phyloP scores from a whole-genome alignment of 345 rosid genomes.

The Salix suchowensis region DNA sequence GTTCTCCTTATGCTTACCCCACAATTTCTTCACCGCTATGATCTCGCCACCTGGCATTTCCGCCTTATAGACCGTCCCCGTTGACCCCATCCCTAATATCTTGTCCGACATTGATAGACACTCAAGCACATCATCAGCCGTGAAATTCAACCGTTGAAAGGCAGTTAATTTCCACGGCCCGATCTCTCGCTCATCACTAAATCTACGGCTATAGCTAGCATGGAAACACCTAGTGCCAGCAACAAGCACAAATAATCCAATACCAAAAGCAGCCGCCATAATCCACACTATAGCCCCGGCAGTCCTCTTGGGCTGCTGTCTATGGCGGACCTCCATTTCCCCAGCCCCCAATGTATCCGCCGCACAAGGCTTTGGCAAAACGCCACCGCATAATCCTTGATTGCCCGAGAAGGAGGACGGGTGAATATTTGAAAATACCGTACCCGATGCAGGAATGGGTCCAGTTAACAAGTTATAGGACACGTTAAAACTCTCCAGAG shows the following conservation, averaged over 20 bases:
- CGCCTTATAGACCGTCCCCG: constrained; percentile 88
- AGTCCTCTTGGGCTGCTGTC: constrained; percentile 48
- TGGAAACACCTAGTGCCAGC: constrained; percentile 76
- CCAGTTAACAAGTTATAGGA: constrained; percentile 69
- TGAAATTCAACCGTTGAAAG: constrained; percentile 79
- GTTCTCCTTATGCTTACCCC: constrained; percentile 77
- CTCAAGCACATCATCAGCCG: constrained; percentile 83
- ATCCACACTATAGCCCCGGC: constrained; percentile 95
- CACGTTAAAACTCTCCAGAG: constrained; percentile 78
- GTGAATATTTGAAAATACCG: constrained; percentile 59
- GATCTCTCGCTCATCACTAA: constrained; percentile 36
- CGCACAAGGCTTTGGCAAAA: constrained; percentile 51
- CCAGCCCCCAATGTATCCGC: constrained; percentile 26
- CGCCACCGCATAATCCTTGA: constrained; percentile 72
- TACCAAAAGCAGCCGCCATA: constrained; percentile 78
- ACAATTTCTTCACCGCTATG: constrained; percentile 93
- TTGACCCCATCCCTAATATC: constrained; percentile 90
- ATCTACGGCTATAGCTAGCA: constrained; percentile 41
- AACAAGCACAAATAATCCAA: constrained; percentile 64
- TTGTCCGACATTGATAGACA: constrained; percentile 63
- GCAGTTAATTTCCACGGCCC: constrained; percentile 97
- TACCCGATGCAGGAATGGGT: constrained; percentile 61
- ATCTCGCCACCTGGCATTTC: constrained; percentile 95
- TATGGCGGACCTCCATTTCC: constrained; percentile 29
- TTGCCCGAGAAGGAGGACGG: constrained; percentile 78